These are phyloP conservation scores for Sanghuangporus sanghuang DNA, from an alignment of 1,284 basidiomycete genomes.

Conservation along the genomic window DNA sequence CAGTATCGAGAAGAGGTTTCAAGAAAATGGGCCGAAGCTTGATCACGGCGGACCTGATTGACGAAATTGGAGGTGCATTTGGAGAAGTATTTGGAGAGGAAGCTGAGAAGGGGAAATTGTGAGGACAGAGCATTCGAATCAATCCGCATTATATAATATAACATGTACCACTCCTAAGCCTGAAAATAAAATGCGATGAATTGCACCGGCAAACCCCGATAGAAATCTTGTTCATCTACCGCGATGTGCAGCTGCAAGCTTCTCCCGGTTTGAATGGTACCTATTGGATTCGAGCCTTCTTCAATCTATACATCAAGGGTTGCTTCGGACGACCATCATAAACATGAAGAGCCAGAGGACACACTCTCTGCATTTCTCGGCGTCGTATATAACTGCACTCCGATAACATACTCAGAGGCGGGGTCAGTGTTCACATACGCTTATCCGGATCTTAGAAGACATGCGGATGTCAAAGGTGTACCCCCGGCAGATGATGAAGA, in stretches of 20 bases:
- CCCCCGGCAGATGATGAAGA: not conserved
- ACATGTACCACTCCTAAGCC: too few relatives aligned
- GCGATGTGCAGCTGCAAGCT: too few relatives aligned
- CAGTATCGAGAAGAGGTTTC: slow-evolving; percentile 75
- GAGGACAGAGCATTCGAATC: not conserved
- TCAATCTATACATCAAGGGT: not conserved
- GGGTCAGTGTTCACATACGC: slow-evolving; percentile 44
- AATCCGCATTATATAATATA: not conserved
- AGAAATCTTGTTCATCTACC: too few relatives aligned
- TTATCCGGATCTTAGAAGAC: slow-evolving; percentile 5
- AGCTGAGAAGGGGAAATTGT: slow-evolving; percentile 26
- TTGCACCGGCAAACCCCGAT: too few relatives aligned
- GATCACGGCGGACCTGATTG: slow-evolving; percentile 87
- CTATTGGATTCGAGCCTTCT: not conserved
- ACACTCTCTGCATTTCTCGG: slow-evolving; percentile 57
- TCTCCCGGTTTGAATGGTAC: not conserved
- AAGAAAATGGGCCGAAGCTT: slow-evolving; percentile 73
- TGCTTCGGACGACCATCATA: not conserved
- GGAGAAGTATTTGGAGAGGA: slow-evolving; percentile 64
- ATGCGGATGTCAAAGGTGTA: not conserved
- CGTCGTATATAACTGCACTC: slow-evolving; percentile 53
- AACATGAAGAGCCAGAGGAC: slow-evolving; percentile 48
- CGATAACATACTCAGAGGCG: slow-evolving; percentile 52
- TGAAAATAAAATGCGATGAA: too few relatives aligned
- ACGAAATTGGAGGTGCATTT: slow-evolving; percentile 72